Percentiles rank a stretch among this genome's conserved stretches.
Evolutionary conservation across 441 rosid species (phyloP).

Genomic region (Dalechampia spathulata): DNA sequence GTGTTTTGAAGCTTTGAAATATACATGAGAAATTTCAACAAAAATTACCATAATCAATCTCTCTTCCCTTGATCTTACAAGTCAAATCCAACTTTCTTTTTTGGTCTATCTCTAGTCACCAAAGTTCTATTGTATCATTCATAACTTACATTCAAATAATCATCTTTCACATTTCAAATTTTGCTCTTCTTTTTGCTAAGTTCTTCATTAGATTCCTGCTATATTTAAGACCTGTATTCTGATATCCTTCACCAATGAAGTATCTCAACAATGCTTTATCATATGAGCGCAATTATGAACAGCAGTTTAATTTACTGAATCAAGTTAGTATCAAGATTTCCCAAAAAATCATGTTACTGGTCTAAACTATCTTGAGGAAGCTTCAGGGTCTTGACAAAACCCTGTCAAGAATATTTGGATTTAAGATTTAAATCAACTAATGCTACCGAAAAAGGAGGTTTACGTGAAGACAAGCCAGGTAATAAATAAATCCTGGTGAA

Average conservation of each 20-base stretch:
- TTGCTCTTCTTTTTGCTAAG: neutral
- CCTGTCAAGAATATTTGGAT: too few relatives aligned
- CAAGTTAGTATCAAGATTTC: neutral
- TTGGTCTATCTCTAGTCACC: neutral
- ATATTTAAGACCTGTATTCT: too few relatives aligned
- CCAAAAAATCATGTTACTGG: too few relatives aligned
- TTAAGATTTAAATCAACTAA: too few relatives aligned
- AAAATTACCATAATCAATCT: neutral
- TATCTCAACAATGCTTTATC: too few relatives aligned
- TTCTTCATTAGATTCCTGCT: too few relatives aligned
- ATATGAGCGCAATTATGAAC: too few relatives aligned
- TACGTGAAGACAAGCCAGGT: neutral
- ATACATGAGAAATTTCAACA: neutral
- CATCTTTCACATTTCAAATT: too few relatives aligned
- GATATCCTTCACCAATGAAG: too few relatives aligned
- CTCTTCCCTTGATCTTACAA: neutral
- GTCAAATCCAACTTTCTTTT: neutral
- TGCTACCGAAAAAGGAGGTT: neutral
- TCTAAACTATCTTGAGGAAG: too few relatives aligned
- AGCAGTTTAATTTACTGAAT: neutral
- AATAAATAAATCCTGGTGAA: neutral
- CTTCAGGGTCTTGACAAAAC: too few relatives aligned
- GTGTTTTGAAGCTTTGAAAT: neutral
- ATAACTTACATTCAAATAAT: too few relatives aligned
- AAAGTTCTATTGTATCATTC: neutral